Conservation (phyloP, 2,329 filamentous ascomycete genomes). For the Ciborinia camelliae region DNA sequence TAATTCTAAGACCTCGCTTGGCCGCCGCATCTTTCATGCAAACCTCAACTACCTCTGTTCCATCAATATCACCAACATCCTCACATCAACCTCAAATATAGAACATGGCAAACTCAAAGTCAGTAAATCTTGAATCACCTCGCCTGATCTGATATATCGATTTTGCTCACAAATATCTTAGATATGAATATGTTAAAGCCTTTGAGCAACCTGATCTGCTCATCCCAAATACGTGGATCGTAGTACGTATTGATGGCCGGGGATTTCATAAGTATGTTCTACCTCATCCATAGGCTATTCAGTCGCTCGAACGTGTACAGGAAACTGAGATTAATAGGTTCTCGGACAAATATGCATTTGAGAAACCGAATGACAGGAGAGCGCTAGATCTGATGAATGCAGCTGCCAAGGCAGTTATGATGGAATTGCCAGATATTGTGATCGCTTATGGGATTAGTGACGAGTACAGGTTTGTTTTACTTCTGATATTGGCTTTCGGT, state of each 20-base stretch:
- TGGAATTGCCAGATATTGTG: constrained; percentile 77
- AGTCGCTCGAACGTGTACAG: background rate
- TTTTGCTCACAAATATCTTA: constrained; percentile 39
- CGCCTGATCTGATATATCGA: background rate
- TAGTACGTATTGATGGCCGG: constrained; percentile 88
- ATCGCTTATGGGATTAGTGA: constrained; percentile 93
- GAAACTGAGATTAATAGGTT: constrained; percentile 51
- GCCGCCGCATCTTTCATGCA: background rate
- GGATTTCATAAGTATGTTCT: constrained; percentile 82
- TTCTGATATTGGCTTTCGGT: background rate
- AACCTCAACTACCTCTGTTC: background rate
- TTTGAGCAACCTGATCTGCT: constrained; percentile 83
- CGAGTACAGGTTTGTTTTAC: constrained; percentile 66
- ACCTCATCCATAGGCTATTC: background rate
- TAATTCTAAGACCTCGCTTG: constrained; percentile 17
- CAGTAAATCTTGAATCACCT: background rate
- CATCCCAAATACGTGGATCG: constrained; percentile 91
- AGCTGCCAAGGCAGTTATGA: constrained; percentile 80
- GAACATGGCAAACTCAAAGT: constrained; percentile 37
- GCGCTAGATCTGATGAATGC: constrained; percentile 93
- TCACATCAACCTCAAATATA: background rate
- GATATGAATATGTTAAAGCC: constrained; percentile 87
- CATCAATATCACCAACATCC: background rate
- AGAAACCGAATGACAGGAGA: constrained; percentile 87
- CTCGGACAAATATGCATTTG: constrained; percentile 76